These are phyloP conservation scores for Naganishia sp. DNA, from an alignment of 1,284 basidiomycete species.

Conservation along the genomic window DNA sequence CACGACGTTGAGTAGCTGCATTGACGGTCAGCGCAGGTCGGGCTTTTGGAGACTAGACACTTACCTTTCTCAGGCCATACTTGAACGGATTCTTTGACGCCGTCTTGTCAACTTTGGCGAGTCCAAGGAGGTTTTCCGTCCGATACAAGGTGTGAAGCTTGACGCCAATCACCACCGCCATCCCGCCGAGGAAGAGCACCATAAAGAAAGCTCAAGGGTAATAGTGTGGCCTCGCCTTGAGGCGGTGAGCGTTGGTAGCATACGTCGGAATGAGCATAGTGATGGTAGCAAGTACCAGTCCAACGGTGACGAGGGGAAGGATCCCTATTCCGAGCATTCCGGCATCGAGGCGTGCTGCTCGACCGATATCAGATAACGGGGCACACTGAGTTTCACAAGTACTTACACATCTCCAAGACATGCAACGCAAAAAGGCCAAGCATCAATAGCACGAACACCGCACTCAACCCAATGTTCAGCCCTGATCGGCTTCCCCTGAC, in stretches of 20 bases:
- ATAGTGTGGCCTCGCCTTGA: constrained; percentile 27
- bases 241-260: constrained; percentile 25
- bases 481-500: constrained; percentile 15
- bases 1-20: constrained; percentile 20
- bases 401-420: constrained; percentile 31
- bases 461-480: constrained; percentile 18
- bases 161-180: constrained; percentile 21
- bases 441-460: constrained; percentile 23
- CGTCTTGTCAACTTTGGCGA: constrained; percentile 21
- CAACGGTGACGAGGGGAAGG: constrained; percentile 27
- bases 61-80: constrained; percentile 14
- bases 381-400: background rate
- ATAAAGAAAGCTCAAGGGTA: constrained; percentile 23
- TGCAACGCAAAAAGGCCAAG: constrained; percentile 15
- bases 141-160: constrained; percentile 23
- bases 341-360: constrained; percentile 19
- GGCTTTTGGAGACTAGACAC: background rate
- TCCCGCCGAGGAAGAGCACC: constrained; percentile 14
- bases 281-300: constrained; percentile 17
- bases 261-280: constrained; percentile 28
- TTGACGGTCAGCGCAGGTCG: background rate
- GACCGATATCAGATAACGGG: background rate
- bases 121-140: constrained; percentile 10
- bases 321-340: constrained; percentile 28
- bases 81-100: constrained; percentile 13